These are phyloP conservation scores for Eucalyptus lansdowneana DNA, from an alignment of 345 rosid genomes.

Conservation along the genomic window DNA sequence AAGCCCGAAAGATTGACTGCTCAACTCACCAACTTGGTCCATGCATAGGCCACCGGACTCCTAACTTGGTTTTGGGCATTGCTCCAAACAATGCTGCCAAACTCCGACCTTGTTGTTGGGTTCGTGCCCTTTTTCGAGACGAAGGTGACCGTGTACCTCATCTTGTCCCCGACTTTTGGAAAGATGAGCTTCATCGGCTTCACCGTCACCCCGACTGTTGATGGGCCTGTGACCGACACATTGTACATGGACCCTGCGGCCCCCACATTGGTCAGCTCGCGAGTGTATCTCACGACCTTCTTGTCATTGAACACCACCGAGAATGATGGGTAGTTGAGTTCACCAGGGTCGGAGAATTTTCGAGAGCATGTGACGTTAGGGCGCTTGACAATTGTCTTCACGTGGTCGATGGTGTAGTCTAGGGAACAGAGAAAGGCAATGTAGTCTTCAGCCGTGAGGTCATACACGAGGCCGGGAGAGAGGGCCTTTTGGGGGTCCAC, in stretches of 20 bases:
- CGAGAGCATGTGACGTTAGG: constrained; percentile 43
- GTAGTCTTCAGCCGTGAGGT: constrained; percentile 56
- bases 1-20: neutral
- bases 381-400: constrained; percentile 51
- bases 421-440: constrained; percentile 67
- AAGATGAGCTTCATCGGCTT: constrained; percentile 50
- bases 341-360: constrained; percentile 61
- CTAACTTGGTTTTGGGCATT: constrained; percentile 50
- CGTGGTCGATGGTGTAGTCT: constrained; percentile 44
- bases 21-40: constrained; percentile 31
- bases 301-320: constrained; percentile 56
- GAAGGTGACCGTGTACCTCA: constrained; percentile 62
- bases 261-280: constrained; percentile 80
- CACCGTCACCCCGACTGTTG: constrained; percentile 38
- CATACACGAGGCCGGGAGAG: constrained; percentile 78
- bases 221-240: constrained; percentile 29
- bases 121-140: constrained; percentile 36
- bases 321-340: constrained; percentile 85
- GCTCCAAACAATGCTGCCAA: constrained; percentile 70
- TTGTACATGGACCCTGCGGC: constrained; percentile 39
- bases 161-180: constrained; percentile 51
- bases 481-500: constrained; percentile 77
- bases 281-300: constrained; percentile 62
- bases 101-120: constrained; percentile 24
- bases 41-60: constrained; percentile 70